A percentile compares a stretch with the other conserved stretches of the same genome.
phyloP scores from a whole-genome alignment of 2,329 filamentous ascomycete species.

The Stemphylium beticola region DNA sequence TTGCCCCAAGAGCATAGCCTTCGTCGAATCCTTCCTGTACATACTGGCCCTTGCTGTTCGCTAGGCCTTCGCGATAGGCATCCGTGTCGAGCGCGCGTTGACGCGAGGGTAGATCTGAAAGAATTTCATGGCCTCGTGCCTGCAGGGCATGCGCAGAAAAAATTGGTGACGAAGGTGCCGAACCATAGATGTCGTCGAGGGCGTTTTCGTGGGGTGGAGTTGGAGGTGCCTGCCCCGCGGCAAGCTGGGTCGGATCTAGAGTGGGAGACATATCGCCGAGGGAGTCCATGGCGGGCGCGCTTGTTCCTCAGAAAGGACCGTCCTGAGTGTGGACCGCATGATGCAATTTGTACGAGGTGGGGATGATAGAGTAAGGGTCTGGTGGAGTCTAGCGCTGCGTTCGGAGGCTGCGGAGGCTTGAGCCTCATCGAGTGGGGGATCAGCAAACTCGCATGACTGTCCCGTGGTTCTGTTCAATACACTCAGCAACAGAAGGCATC shows the following conservation, averaged over 20 bases:
- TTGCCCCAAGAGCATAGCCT: constrained; percentile 83
- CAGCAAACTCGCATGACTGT: background rate
- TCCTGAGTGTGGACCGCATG: constrained; percentile 8
- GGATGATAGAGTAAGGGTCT: constrained; percentile 13
- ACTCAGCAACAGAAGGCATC: no score
- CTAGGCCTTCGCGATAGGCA: constrained; percentile 89
- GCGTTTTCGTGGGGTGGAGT: constrained; percentile 43
- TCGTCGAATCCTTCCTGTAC: constrained; percentile 92
- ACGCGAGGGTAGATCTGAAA: constrained; percentile 76
- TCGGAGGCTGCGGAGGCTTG: constrained; percentile 27
- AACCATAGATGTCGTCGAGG: constrained; percentile 57
- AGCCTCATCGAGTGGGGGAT: constrained; percentile 15
- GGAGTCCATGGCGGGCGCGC: constrained; percentile 19
- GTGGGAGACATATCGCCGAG: constrained; percentile 34
- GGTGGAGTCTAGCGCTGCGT: constrained; percentile 20
- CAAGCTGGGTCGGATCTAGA: constrained; percentile 33
- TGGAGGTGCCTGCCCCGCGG: constrained; percentile 39
- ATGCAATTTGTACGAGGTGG: constrained; percentile 9
- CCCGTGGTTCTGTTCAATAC: no score
- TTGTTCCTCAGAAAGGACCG: background rate
- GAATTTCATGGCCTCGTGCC: constrained; percentile 50
- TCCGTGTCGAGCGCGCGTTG: constrained; percentile 79
- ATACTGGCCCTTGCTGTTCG: constrained; percentile 73
- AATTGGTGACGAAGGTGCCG: constrained; percentile 49
- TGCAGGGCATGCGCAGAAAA: constrained; percentile 11